phyloP scores from a whole-genome alignment of 2,329 filamentous ascomycete species.

The Colletotrichum euphorbiae region DNA sequence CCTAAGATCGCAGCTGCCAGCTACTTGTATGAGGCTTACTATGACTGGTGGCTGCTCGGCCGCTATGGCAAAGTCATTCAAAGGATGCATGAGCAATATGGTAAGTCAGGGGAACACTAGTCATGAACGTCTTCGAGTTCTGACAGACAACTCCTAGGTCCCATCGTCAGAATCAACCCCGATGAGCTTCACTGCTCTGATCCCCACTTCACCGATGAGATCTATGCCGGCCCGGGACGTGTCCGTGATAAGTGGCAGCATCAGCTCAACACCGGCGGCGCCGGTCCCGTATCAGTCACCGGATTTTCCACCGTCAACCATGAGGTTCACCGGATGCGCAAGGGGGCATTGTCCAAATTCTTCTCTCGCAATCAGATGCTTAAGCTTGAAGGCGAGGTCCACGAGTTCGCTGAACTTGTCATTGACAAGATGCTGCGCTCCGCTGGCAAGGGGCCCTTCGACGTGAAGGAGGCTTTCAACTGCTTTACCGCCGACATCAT shows the following conservation, averaged over 20 bases:
- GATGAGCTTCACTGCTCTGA: slow-evolving; percentile 54
- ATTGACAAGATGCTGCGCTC: slow-evolving; percentile 42
- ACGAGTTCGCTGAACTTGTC: slow-evolving; percentile 34
- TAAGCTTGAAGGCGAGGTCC: slow-evolving; percentile 33
- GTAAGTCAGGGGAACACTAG: slow-evolving; percentile 11
- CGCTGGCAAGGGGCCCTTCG: slow-evolving; percentile 44
- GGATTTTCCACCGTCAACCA: slow-evolving; percentile 46
- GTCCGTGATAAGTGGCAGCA: slow-evolving; percentile 42
- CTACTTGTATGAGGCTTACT: slow-evolving; percentile 35
- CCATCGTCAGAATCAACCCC: slow-evolving; percentile 54
- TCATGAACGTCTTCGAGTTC: background rate
- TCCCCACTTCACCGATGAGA: slow-evolving; percentile 51
- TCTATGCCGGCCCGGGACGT: slow-evolving; percentile 46
- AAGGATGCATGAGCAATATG: slow-evolving; percentile 34
- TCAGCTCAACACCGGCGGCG: slow-evolving; percentile 43
- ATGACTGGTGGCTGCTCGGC: slow-evolving; percentile 31
- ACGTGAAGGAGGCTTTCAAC: slow-evolving; percentile 51
- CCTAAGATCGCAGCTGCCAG: slow-evolving; percentile 34
- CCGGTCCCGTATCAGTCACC: slow-evolving; percentile 42
- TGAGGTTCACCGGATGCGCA: slow-evolving; percentile 49
- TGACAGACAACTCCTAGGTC: slow-evolving; percentile 43
- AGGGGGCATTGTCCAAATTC: slow-evolving; percentile 47
- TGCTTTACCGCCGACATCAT: slow-evolving; percentile 55
- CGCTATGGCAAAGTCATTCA: slow-evolving; percentile 35
- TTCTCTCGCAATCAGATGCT: slow-evolving; percentile 47